Evolutionary conservation across 1,139 yeast genomes (phyloP), one percentile per base, ranked within the genome.

Genomic region (Saccharomyces hybrid): DNA sequence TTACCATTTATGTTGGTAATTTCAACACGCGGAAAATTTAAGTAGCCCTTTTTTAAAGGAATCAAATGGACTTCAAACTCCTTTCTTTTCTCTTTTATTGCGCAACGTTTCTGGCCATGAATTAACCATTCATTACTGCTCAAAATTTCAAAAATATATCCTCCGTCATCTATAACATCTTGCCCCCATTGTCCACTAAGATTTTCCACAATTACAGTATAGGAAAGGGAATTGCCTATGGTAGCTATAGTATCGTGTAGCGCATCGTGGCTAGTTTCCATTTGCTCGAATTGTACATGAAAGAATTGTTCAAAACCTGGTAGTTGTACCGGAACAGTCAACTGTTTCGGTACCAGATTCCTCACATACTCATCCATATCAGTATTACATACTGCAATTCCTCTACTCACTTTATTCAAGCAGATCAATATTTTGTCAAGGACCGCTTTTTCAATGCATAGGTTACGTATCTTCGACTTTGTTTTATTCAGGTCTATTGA

Each of bases 41-140:
- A 67, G 58, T 84, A 84, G 0, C 98, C 98, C 25, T 85, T 82
- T 57, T 79, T 83, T 55, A 89, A 68, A 0, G 98, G 97, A 9
- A 89, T 77, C 58, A 91, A 68, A 3, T 78, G 71, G 11, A 90
- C 58, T 13, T 76, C 70, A 32, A 79, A 68, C 4, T 60, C 63
- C 23, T 56, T 56, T 1, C 51, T 49, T 8, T 59, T 53, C 6
- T 54, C 46, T 2, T 53, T 32, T 8, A 65, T 46, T 7, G 53
- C 48, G 52, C 64, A 58, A 20, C 66, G 59, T 38, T 66, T 66
- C 53, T 61, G 63, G 2, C 71, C 71, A 44, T 64, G 65, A 2
- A 67, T 58, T 8, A 67, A 50, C 72, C 72, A 69, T 41, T 67
- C 71, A 41, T 64, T 66, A 34, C 61, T 61, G 42, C 60, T 65